Conservation (phyloP, 2,329 filamentous ascomycete species). For the Paecilomyces niveus region DNA sequence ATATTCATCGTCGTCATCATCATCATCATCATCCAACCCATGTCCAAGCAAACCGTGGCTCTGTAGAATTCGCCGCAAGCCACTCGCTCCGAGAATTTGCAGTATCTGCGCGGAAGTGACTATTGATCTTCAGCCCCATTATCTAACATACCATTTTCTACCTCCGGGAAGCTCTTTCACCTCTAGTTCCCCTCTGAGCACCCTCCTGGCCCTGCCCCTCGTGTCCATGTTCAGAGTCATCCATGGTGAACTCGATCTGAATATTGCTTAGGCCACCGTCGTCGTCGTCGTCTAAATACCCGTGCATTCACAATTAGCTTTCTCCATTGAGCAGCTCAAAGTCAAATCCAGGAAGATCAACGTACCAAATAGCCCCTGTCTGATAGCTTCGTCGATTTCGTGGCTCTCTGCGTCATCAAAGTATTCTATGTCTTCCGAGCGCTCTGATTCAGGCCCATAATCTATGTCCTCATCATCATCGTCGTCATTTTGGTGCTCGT, state of each 20-base stretch:
- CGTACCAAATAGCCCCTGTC: constrained; percentile 18
- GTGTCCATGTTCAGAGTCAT: constrained; percentile 12
- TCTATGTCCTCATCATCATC: constrained; percentile 46
- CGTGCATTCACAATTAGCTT: not conserved
- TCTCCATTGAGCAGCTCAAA: not conserved
- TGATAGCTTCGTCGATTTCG: constrained; percentile 28
- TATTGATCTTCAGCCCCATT: constrained; percentile 10
- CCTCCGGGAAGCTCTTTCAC: constrained; percentile 11
- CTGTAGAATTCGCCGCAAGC: constrained; percentile 47
- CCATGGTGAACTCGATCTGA: constrained; percentile 22
- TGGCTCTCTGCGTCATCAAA: constrained; percentile 29
- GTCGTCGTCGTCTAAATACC: constrained; percentile 7
- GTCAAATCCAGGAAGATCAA: not conserved
- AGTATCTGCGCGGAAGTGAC: constrained; percentile 41
- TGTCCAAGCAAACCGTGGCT: constrained; percentile 21
- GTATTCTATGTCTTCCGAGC: constrained; percentile 28
- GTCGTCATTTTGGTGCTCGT: constrained; percentile 24
- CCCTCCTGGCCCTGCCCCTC: constrained; percentile 7
- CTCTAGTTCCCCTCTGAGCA: constrained; percentile 9
- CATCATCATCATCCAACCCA: constrained; percentile 19
- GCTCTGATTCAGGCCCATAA: constrained; percentile 39
- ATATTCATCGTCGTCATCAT: constrained; percentile 23
- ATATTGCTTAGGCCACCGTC: constrained; percentile 17
- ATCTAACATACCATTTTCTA: not conserved
- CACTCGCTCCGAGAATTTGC: constrained; percentile 47